Conservation (phyloP, 192 early-diverging fungal species). For the Martensiomyces pterosporus region DNA sequence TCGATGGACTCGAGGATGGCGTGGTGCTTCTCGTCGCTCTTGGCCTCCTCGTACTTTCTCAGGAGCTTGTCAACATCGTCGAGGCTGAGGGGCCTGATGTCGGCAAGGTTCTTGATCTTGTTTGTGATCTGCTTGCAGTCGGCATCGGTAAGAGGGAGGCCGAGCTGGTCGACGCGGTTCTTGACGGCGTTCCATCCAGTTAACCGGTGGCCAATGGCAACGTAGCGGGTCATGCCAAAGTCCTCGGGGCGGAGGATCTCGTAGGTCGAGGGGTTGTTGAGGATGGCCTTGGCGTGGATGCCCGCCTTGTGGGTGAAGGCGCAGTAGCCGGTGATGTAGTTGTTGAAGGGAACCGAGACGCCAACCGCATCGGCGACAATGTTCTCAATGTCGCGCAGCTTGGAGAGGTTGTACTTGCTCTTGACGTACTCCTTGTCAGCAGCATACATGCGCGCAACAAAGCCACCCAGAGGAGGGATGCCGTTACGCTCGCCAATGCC, state of each 20-base stretch:
- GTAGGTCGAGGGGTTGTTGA: constrained; percentile 98
- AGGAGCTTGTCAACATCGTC: constrained; percentile 84
- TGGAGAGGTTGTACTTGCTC: constrained; percentile 89
- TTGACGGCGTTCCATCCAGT: constrained; percentile 99
- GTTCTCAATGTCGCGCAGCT: constrained; percentile 94
- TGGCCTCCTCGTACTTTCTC: constrained; percentile 51
- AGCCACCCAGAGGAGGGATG: constrained; percentile 91
- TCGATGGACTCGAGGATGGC: constrained; percentile 49
- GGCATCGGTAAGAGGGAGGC: constrained; percentile 76
- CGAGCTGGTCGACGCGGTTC: constrained; percentile 93
- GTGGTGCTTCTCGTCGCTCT: constrained; percentile 53
- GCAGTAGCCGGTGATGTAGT: constrained; percentile 98
- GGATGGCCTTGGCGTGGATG: constrained; percentile 98
- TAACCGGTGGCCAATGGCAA: constrained; percentile 93
- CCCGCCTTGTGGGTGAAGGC: constrained; percentile 99
- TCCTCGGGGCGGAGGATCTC: constrained; percentile 98
- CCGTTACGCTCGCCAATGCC: constrained; percentile 99
- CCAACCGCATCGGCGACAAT: constrained; percentile 92
- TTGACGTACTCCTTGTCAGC: constrained; percentile 88
- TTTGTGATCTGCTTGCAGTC: constrained; percentile 88
- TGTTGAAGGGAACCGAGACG: constrained; percentile 98
- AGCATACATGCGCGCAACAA: constrained; percentile 94
- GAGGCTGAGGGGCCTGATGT: constrained; percentile 86
- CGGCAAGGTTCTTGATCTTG: constrained; percentile 93
- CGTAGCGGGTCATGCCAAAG: constrained; percentile 98